Conservation (phyloP, 148 eudicot species). For the Rhododendron mucronatum region DNA sequence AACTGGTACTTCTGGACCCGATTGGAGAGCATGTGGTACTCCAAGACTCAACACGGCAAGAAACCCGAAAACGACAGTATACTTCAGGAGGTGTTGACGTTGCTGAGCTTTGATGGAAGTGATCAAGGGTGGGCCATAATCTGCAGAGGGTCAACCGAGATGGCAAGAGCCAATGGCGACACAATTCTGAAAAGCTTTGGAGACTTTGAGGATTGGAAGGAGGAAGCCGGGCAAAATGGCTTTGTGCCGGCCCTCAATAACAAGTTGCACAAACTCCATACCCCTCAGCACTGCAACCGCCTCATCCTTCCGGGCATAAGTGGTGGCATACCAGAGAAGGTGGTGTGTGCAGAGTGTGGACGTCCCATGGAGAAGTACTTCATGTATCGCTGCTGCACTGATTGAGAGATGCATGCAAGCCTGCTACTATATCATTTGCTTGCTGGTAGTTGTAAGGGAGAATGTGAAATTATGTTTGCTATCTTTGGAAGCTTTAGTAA, state of each 20-base stretch:
- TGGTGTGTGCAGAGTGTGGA: conserved; percentile 76
- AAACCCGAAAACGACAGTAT: conserved; percentile 43
- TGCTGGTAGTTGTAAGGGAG: not conserved
- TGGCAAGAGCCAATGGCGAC: conserved; percentile 53
- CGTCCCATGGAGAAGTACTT: conserved; percentile 78
- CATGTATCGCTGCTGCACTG: conserved; percentile 92
- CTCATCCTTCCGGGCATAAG: conserved; percentile 65
- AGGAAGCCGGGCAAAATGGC: conserved; percentile 36
- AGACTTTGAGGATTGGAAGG: conserved; percentile 48
- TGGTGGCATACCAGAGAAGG: conserved; percentile 48
- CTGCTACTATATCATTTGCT: not conserved
- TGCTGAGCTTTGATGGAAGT: conserved; percentile 66
- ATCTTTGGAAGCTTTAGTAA: not conserved
- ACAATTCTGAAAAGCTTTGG: conserved; percentile 28
- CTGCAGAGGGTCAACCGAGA: conserved; percentile 44
- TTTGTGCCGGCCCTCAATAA: conserved; percentile 56
- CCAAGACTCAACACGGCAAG: conserved; percentile 59
- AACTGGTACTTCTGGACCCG: conserved; percentile 87
- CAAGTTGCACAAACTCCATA: conserved; percentile 40
- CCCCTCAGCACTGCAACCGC: conserved; percentile 73
- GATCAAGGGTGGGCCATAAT: conserved; percentile 79
- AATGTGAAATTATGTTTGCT: not conserved
- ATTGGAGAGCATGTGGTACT: conserved; percentile 81
- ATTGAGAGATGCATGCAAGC: conserved; percentile 22
- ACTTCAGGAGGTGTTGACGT: conserved; percentile 31